Evolutionary conservation across 441 rosid genomes (phyloP).

Genomic region (Pelargonium australe): DNA sequence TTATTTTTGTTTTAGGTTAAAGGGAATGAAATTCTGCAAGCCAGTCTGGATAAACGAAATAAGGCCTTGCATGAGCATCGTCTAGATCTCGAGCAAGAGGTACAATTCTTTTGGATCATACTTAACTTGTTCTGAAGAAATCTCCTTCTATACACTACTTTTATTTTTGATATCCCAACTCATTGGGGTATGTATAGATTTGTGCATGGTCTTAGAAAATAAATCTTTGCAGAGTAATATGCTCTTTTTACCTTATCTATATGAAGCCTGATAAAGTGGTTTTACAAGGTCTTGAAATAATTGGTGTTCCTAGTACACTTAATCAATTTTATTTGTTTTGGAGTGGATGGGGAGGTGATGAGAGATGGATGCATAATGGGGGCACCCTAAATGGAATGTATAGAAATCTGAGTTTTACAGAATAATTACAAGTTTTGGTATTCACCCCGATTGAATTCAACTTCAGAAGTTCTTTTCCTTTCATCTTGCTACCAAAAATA

Average conservation of each 20-base stretch:
- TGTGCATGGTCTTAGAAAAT: too few species aligned
- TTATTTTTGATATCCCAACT: slow-evolving; percentile 3
- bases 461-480: too few species aligned
- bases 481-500: too few species aligned
- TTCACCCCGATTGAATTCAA: too few species aligned
- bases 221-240: too few species aligned
- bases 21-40: slow-evolving; percentile 54
- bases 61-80: slow-evolving; percentile 62
- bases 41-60: slow-evolving; percentile 58
- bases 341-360: not conserved
- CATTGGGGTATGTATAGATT: too few species aligned
- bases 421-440: not conserved
- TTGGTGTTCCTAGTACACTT: not conserved
- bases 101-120: slow-evolving; percentile 30
- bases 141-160: slow-evolving; percentile 1
- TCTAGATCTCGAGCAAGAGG: slow-evolving; percentile 68
- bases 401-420: not conserved
- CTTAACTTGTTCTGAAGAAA: slow-evolving; percentile 4
- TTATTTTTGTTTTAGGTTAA: slow-evolving; percentile 39
- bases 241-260: too few species aligned
- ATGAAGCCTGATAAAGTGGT: too few species aligned
- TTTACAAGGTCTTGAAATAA: not conserved
- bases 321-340: not conserved
- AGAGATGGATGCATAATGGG: too few species aligned
- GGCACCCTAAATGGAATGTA: not conserved